Evolutionary conservation across 176 grass and related monocot species (phyloP).

Genomic region (Phyllostachys edulis): DNA sequence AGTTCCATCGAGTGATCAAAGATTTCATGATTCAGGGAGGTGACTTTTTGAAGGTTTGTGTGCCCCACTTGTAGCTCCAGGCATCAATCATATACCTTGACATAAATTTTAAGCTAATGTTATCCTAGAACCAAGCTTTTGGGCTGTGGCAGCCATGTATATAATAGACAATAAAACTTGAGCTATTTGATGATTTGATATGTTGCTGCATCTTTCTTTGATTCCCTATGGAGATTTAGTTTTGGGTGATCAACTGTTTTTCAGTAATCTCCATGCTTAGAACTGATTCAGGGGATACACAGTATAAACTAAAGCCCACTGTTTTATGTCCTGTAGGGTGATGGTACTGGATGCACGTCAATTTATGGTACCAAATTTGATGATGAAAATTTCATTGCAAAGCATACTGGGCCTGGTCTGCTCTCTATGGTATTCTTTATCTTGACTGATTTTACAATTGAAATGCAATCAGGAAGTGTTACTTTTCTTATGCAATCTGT

Average conservation of each 20-base stretch:
- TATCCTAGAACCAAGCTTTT: not conserved
- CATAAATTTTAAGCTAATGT: constrained; percentile 1
- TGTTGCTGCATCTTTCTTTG: not conserved
- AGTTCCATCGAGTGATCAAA: constrained; percentile 98
- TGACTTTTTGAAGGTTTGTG: constrained; percentile 91
- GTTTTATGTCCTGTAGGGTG: constrained; percentile 52
- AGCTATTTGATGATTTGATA: constrained; percentile 10
- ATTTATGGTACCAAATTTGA: constrained; percentile 97
- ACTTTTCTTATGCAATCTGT: not conserved
- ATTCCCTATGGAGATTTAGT: not conserved
- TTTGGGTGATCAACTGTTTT: not conserved
- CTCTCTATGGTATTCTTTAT: constrained; percentile 73
- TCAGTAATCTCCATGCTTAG: not conserved
- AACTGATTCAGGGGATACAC: not conserved
- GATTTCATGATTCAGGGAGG: constrained; percentile 99
- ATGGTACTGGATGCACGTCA: constrained; percentile 84
- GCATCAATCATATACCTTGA: not conserved
- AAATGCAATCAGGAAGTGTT: not conserved
- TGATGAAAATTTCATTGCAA: constrained; percentile 96
- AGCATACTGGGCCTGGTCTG: constrained; percentile 89
- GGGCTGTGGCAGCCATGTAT: not conserved
- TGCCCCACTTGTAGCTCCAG: constrained; percentile 2
- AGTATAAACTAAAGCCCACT: constrained; percentile 16
- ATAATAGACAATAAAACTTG: not conserved
- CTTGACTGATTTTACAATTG: not conserved